phyloP scores from a whole-genome alignment of 1,139 yeast genomes.

The Scheffersomyces parashehatae region DNA sequence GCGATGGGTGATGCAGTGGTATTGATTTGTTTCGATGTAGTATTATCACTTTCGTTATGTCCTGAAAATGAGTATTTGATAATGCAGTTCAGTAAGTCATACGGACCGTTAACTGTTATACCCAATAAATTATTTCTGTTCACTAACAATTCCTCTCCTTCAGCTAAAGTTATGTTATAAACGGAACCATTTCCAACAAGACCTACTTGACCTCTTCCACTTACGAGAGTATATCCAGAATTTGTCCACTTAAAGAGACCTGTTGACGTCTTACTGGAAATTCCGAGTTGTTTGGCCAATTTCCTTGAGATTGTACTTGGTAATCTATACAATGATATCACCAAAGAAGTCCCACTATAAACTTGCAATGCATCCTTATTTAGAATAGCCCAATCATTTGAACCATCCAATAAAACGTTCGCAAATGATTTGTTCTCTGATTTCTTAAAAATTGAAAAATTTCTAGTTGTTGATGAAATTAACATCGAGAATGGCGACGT shows the following conservation, averaged over 20 bases:
- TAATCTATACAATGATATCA: constrained; percentile 31
- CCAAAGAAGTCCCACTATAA: constrained; percentile 52
- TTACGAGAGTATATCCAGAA: constrained; percentile 46
- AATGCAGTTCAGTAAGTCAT: constrained; percentile 42
- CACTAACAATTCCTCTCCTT: constrained; percentile 51
- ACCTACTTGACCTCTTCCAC: constrained; percentile 62
- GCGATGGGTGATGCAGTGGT: neutral
- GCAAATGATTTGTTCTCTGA: constrained; percentile 38
- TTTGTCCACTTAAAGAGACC: constrained; percentile 37
- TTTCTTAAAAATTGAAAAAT: constrained; percentile 14
- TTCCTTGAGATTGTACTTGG: constrained; percentile 43
- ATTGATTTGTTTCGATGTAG: neutral
- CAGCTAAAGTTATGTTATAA: constrained; percentile 46
- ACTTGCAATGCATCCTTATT: constrained; percentile 48
- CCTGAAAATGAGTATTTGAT: constrained; percentile 24
- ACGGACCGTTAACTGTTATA: constrained; percentile 51
- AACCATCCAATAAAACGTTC: constrained; percentile 53
- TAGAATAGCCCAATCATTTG: constrained; percentile 61
- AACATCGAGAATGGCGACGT: constrained; percentile 50
- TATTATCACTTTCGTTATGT: neutral
- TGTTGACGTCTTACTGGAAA: constrained; percentile 26
- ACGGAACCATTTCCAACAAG: constrained; percentile 60
- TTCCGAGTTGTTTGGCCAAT: constrained; percentile 26
- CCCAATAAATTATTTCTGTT: constrained; percentile 51
- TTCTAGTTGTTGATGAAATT: constrained; percentile 30